These are phyloP conservation scores for Orobanche coerulescens DNA, from an alignment of 257 asterid species.

Conservation along the genomic window DNA sequence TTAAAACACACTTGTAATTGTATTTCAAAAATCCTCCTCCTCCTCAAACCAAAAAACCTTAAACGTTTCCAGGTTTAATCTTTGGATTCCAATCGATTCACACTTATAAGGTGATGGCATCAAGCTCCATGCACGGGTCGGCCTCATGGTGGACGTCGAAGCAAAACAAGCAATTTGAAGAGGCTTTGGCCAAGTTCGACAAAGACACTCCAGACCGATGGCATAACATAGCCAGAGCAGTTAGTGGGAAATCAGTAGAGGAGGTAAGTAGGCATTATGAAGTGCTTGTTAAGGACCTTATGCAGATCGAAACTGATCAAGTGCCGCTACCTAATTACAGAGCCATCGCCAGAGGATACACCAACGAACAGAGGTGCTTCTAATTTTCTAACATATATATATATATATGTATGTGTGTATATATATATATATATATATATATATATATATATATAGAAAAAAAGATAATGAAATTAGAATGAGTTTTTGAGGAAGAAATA, in stretches of 20 bases:
- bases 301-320: conserved; percentile 42
- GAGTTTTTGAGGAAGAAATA: too few species aligned
- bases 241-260: conserved; percentile 39
- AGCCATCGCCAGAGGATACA: conserved; percentile 25
- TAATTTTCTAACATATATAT: background rate
- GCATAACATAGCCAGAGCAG: conserved; percentile 45
- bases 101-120: conserved; percentile 34
- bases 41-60: background rate
- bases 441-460: too few species aligned
- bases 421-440: too few species aligned
- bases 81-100: too few species aligned
- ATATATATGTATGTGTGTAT: too few species aligned
- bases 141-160: conserved; percentile 38
- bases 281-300: conserved; percentile 36
- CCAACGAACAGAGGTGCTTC: conserved; percentile 31
- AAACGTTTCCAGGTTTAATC: too few species aligned
- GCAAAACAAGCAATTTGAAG: conserved; percentile 55
- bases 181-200: conserved; percentile 44
- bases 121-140: conserved; percentile 38
- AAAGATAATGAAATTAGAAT: too few species aligned
- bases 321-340: conserved; percentile 49
- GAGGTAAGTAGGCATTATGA: conserved; percentile 52
- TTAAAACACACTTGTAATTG: conserved; percentile 30
- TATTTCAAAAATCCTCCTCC: too few species aligned
- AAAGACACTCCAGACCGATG: conserved; percentile 51